phyloP scores from a whole-genome alignment of 75 land plant species.

The Pinus albicaulis region DNA sequence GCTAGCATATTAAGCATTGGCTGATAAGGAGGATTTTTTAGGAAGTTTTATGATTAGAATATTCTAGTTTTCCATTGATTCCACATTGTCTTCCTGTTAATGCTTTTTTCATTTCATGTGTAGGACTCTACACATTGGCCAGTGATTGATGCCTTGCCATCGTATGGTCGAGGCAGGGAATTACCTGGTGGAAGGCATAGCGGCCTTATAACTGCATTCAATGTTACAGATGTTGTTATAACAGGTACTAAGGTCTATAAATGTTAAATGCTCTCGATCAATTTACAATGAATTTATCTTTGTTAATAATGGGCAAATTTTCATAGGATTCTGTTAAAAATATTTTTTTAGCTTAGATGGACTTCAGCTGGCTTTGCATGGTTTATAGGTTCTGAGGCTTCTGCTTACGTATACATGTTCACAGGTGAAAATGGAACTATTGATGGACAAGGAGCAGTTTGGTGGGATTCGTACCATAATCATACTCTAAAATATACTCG shows the following conservation, averaged over 20 bases:
- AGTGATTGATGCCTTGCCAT: conserved; percentile 72
- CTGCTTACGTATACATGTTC: not conserved
- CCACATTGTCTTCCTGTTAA: not conserved
- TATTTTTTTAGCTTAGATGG: too few species aligned
- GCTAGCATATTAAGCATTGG: not conserved
- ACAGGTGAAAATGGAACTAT: conserved; percentile 80
- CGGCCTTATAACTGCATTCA: conserved; percentile 64
- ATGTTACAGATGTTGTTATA: conserved; percentile 73
- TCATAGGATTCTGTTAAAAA: too few species aligned
- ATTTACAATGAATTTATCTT: too few species aligned
- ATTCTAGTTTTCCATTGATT: not conserved
- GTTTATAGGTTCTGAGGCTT: too few species aligned
- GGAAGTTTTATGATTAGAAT: not conserved
- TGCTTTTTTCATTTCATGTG: conserved; percentile 7
- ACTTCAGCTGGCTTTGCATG: too few species aligned
- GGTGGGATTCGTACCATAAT: conserved; percentile 66
- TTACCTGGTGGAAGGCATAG: conserved; percentile 71
- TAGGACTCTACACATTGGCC: conserved; percentile 82
- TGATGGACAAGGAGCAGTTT: conserved; percentile 80
- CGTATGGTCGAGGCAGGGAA: conserved; percentile 83
- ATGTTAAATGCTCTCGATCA: too few species aligned
- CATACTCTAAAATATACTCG: conserved; percentile 58
- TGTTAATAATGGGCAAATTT: too few species aligned
- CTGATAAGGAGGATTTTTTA: not conserved
- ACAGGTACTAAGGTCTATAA: conserved; percentile 40